phyloP scores from a whole-genome alignment of 23 red algal genomes.

The Pyropia yezoensis region DNA sequence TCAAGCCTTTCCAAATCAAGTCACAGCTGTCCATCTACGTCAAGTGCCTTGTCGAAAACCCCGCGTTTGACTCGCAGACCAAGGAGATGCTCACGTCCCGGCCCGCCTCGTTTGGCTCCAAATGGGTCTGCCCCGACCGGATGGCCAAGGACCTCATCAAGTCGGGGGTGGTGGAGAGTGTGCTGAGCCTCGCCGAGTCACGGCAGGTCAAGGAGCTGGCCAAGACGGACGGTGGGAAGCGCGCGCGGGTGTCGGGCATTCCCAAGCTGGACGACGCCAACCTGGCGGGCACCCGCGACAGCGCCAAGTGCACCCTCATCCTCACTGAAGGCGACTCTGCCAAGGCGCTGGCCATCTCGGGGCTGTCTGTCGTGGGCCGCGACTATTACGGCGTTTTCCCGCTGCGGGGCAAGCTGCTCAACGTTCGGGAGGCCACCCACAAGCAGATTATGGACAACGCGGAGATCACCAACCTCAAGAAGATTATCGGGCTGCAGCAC shows the following conservation, averaged over 20 bases:
- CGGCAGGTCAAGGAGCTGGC: slow-evolving; percentile 82
- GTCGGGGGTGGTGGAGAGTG: slow-evolving; percentile 67
- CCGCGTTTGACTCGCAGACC: slow-evolving; percentile 97
- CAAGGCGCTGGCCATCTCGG: slow-evolving; percentile 85
- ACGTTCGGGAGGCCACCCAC: slow-evolving; percentile 91
- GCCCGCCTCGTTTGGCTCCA: slow-evolving; percentile 74
- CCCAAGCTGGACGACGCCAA: slow-evolving; percentile 97
- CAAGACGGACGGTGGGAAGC: slow-evolving; percentile 98
- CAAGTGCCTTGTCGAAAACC: slow-evolving; percentile 91
- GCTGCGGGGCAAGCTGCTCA: slow-evolving; percentile 93
- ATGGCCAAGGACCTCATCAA: slow-evolving; percentile 61
- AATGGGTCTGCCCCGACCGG: slow-evolving; percentile 70
- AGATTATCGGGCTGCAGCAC: slow-evolving; percentile 91
- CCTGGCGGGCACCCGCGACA: slow-evolving; percentile 80
- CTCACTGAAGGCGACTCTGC: slow-evolving; percentile 99
- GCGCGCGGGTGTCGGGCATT: slow-evolving; percentile 58
- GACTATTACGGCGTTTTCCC: slow-evolving; percentile 99
- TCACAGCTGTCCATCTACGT: slow-evolving; percentile 79
- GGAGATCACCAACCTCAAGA: slow-evolving; percentile 87
- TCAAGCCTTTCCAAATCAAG: slow-evolving; percentile 89
- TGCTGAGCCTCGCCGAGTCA: slow-evolving; percentile 78
- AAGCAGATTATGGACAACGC: slow-evolving; percentile 94
- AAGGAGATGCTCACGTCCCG: slow-evolving; percentile 87
- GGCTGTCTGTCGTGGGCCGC: slow-evolving; percentile 83
- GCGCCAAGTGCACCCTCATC: slow-evolving; percentile 81